Conservation (phyloP, 305 asterid genomes). For the Solanum aculeatissimum region DNA sequence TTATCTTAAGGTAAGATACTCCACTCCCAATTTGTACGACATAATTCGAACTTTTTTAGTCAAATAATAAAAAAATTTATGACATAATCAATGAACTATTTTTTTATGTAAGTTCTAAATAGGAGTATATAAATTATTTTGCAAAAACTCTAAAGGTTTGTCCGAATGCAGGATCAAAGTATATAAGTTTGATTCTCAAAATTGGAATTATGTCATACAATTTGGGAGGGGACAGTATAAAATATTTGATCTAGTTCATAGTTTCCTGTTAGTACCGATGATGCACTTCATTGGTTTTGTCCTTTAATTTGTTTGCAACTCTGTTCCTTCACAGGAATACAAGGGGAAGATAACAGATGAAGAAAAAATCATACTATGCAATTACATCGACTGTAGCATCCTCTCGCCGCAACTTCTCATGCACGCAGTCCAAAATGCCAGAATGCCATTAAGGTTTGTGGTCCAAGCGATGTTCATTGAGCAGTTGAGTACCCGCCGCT, state of each 20-base stretch:
- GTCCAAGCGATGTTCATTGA: slow-evolving; percentile 94
- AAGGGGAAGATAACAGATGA: slow-evolving; percentile 32
- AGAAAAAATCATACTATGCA: slow-evolving; percentile 49
- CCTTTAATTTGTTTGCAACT: background rate
- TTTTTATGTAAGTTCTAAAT: too few relatives aligned
- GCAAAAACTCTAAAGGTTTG: too few relatives aligned
- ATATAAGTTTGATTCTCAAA: background rate
- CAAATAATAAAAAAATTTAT: too few relatives aligned
- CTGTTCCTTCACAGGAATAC: slow-evolving; percentile 27
- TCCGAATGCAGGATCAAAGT: too few relatives aligned
- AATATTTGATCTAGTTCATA: background rate
- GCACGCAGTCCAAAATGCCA: slow-evolving; percentile 82
- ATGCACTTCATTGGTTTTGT: background rate
- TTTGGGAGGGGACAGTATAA: background rate
- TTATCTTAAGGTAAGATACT: slow-evolving; percentile 44
- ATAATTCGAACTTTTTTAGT: too few relatives aligned
- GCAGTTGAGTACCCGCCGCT: slow-evolving; percentile 77
- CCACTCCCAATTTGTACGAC: background rate
- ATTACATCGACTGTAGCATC: slow-evolving; percentile 58
- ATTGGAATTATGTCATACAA: background rate
- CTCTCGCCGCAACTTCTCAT: slow-evolving; percentile 47
- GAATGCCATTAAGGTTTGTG: slow-evolving; percentile 67
- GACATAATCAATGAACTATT: too few relatives aligned
- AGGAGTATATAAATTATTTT: too few relatives aligned
- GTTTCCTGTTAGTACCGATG: background rate